A percentile compares a stretch with the other conserved stretches of the same genome.
Conservation (phyloP, 495 filamentous ascomycete genomes). For the Hypoxylon lenormandii region DNA sequence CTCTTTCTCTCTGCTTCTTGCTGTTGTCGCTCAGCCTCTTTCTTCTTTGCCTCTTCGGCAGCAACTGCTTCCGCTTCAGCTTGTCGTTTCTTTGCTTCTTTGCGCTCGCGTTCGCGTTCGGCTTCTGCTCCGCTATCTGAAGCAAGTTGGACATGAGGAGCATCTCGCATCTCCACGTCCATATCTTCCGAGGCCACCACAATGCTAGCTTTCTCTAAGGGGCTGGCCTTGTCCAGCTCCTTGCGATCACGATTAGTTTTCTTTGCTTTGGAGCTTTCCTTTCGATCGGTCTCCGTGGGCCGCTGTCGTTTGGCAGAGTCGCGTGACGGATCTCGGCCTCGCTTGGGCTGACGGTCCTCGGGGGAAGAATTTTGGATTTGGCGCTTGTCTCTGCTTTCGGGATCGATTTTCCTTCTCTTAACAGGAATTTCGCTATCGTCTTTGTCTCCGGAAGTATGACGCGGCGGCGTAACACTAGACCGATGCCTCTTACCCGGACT, state of each 20-base stretch:
- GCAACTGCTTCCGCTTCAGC: conserved; percentile 56
- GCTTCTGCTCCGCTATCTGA: conserved; percentile 57
- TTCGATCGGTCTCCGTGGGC: conserved; percentile 52
- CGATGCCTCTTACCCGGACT: conserved; percentile 72
- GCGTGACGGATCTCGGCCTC: conserved; percentile 52
- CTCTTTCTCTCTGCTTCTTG: conserved; percentile 66
- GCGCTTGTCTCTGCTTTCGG: conserved; percentile 58
- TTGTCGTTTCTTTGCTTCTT: conserved; percentile 55
- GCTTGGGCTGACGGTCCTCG: conserved; percentile 57
- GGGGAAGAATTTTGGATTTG: conserved; percentile 54
- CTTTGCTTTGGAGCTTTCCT: conserved; percentile 51
- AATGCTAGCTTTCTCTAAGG: conserved; percentile 59
- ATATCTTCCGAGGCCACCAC: conserved; percentile 62
- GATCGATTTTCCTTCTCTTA: conserved; percentile 64
- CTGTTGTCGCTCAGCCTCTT: conserved; percentile 56
- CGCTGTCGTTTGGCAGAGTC: conserved; percentile 48
- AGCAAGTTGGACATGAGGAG: conserved; percentile 42
- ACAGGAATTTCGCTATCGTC: conserved; percentile 66
- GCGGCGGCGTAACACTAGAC: conserved; percentile 74
- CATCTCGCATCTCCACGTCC: conserved; percentile 63
- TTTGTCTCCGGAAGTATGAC: conserved; percentile 65
- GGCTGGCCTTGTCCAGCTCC: conserved; percentile 54
- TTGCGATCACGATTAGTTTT: conserved; percentile 54
- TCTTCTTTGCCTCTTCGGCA: conserved; percentile 64
- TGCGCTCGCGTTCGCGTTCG: conserved; percentile 53